These are phyloP conservation scores for Cercospora beticola DNA, from an alignment of 2,329 filamentous ascomycete species.

Conservation along the genomic window DNA sequence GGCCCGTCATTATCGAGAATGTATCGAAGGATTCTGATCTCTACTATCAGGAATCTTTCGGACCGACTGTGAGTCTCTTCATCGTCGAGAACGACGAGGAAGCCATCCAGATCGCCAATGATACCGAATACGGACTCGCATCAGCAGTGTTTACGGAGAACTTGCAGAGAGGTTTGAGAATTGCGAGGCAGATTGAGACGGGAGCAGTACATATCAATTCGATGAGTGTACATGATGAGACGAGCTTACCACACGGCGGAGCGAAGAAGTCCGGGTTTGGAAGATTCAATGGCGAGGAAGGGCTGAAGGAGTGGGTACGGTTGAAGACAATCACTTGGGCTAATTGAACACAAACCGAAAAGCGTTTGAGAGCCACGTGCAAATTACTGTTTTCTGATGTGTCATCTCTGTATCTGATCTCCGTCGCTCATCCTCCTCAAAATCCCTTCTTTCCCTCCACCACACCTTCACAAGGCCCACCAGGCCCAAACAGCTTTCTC, in stretches of 20 bases:
- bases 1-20: slow-evolving; percentile 65
- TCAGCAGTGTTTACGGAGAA: slow-evolving; percentile 71
- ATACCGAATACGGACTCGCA: slow-evolving; percentile 73
- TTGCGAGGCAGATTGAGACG: slow-evolving; percentile 53
- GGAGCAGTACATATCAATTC: slow-evolving; percentile 56
- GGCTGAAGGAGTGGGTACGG: slow-evolving; percentile 48
- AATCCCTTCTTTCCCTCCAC: slow-evolving; percentile 7
- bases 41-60: slow-evolving; percentile 72
- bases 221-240: slow-evolving; percentile 51
- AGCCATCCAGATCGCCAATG: slow-evolving; percentile 70
- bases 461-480: slow-evolving; percentile 15
- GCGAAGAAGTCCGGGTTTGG: slow-evolving; percentile 50
- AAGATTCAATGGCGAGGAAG: slow-evolving; percentile 47
- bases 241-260: slow-evolving; percentile 48
- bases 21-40: slow-evolving; percentile 70
- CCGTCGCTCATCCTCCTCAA: not conserved
- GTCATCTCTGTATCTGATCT: not conserved
- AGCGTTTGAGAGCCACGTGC: not conserved
- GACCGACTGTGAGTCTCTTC: slow-evolving; percentile 68
- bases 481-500: slow-evolving; percentile 9
- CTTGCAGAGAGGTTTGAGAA: slow-evolving; percentile 47
- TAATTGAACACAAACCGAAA: not conserved
- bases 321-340: slow-evolving; percentile 34
- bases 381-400: not conserved
- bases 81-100: slow-evolving; percentile 66